Evolutionary conservation across 2,329 filamentous ascomycete genomes (phyloP).

Genomic region (Alternaria incomplexa): DNA sequence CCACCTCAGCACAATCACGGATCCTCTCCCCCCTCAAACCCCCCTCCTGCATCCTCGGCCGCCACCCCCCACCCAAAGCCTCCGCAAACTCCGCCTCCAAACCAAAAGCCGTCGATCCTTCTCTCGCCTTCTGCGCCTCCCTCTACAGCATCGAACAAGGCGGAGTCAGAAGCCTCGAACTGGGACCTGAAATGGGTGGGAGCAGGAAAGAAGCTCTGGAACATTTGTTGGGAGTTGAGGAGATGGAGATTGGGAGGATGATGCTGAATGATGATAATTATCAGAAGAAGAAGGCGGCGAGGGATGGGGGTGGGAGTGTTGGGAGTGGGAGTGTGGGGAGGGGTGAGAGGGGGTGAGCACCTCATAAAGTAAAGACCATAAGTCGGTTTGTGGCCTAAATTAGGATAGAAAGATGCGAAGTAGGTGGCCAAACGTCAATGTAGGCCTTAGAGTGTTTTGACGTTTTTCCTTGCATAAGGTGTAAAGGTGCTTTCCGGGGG

Average conservation of each 20-base stretch:
- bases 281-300: not conserved
- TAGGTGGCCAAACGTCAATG: no score
- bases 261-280: slow-evolving; percentile 3
- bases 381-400: no score
- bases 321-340: not conserved
- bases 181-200: slow-evolving; percentile 21
- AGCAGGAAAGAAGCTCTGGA: slow-evolving; percentile 18
- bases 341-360: not conserved
- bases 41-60: slow-evolving; percentile 18
- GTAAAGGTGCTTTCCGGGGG: no score
- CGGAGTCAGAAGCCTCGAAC: slow-evolving; percentile 16
- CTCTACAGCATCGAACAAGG: slow-evolving; percentile 23
- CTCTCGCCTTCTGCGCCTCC: slow-evolving; percentile 14
- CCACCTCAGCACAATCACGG: slow-evolving; percentile 9
- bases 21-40: slow-evolving; percentile 18
- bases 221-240: slow-evolving; percentile 17
- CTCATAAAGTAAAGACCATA: no score
- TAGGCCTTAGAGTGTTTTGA: no score
- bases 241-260: slow-evolving; percentile 15
- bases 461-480: no score
- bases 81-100: not conserved
- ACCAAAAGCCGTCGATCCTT: not conserved
- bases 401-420: no score
- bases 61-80: slow-evolving; percentile 12
- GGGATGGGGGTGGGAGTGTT: not conserved